Evolutionary conservation across 805 yeast species (phyloP), one percentile per base, ranked within the genome.

Genomic region (Cyberlindnera americana): DNA sequence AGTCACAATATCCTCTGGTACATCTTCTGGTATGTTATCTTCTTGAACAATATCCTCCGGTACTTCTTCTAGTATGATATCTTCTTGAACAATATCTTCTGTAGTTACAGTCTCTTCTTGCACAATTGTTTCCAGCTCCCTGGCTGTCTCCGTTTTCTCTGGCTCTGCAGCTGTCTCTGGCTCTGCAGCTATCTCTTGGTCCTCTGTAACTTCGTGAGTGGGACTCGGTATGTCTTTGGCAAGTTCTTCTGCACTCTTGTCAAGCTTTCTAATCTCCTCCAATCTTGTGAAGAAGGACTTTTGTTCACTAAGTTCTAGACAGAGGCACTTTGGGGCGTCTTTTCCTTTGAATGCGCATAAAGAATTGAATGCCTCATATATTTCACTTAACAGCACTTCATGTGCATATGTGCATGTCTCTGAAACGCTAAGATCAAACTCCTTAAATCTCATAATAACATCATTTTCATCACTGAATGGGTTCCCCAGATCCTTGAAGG

Each of bases 391-490:
- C 2, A 40, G 39, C 8, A 55, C 28, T 12, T 49, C 44, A n/a
- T 43, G 42, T 3, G 56, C 44, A 34, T 46, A 37, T 5, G 38
- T 30, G 26, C 48, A 52, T 1, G 55, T 43, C 16, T 54, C 57
- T 2, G 33, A 26, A 6, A 56, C 23, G 2, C 40, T 31, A 1
- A 50, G 13, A 6, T 46, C 47, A 29, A 54, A 48, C 23, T 53
- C 55, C 22, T 38, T 46, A 24, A 56, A 54, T 6, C n/a, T 35
- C 11, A 54, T 18, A 0, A 41, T 19, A 16, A 54, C 27, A 17
- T 53, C 59, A 27, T 47, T 50, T 12, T 35, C 42, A 3, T 47
- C 49, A 12, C 37, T 24, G 29, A 54, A 54, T n/a, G 56, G 50
- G 15, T 46, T 47, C 3, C 33, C 54, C 18, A 44, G 28, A 7